Evolutionary conservation across 2,329 filamentous ascomycete species (phyloP).

Genomic region (Exophiala xenobiotica): DNA sequence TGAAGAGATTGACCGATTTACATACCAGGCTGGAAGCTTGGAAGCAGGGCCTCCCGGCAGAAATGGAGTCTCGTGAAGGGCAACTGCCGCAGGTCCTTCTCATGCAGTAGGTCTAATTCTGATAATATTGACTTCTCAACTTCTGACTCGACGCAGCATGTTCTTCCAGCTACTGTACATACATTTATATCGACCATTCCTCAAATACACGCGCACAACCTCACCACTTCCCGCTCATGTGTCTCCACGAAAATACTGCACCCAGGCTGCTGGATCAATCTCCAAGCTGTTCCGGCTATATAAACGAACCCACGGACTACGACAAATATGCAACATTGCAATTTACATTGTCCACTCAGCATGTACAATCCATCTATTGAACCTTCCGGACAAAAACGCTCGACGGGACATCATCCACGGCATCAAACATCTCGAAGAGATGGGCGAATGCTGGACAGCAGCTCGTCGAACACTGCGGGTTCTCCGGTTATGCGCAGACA

Average conservation of each 20-base stretch:
- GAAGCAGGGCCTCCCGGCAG: conserved; percentile 77
- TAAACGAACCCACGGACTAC: conserved; percentile 84
- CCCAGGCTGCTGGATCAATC: conserved; percentile 81
- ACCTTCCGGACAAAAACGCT: conserved; percentile 88
- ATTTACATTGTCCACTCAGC: conserved; percentile 95
- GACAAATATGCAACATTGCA: conserved; percentile 93
- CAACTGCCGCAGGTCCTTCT: conserved; percentile 79
- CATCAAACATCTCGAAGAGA: conserved; percentile 88
- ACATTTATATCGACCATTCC: conserved; percentile 89
- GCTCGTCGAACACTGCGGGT: conserved; percentile 82
- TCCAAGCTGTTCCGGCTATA: conserved; percentile 94
- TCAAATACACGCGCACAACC: conserved; percentile 79
- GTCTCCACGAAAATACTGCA: conserved; percentile 86
- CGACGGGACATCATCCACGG: conserved; percentile 87
- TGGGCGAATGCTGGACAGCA: conserved; percentile 91
- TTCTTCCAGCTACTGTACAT: conserved; percentile 96
- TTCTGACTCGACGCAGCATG: too few species aligned
- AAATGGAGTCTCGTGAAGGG: conserved; percentile 86
- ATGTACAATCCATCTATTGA: conserved; percentile 90
- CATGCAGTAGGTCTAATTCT: conserved; percentile 71
- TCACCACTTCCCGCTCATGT: conserved; percentile 85
- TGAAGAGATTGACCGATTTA: conserved; percentile 90
- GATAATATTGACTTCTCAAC: too few species aligned
- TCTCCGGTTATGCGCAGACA: conserved; percentile 77
- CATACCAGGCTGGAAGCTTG: conserved; percentile 88